Conservation (phyloP, 108 stramenopile genomes). For the Cyclostephanos tholiformis region DNA sequence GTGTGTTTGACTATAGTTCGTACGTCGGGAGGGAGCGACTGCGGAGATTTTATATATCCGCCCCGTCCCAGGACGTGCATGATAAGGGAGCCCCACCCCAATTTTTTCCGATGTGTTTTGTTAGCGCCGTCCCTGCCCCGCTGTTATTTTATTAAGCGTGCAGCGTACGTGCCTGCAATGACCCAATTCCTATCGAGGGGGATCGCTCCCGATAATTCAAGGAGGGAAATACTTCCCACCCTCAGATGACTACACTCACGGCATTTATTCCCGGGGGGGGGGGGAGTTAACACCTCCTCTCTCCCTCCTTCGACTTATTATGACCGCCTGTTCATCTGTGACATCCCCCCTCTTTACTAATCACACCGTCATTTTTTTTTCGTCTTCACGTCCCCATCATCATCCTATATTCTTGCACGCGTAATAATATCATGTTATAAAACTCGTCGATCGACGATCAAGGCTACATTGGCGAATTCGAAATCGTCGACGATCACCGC, state of each 20-base stretch:
- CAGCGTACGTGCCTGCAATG: constrained; percentile 23
- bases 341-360: constrained; percentile 27
- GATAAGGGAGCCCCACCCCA: neutral
- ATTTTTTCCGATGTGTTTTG: neutral
- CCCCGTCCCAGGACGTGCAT: neutral
- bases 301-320: constrained; percentile 22
- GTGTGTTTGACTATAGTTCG: too few species aligned
- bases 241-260: constrained; percentile 32
- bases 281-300: neutral
- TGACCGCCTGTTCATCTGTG: constrained; percentile 61
- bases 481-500: constrained; percentile 99
- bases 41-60: neutral
- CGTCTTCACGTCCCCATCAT: constrained; percentile 1
- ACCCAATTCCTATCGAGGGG: constrained; percentile 15
- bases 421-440: neutral
- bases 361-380: neutral
- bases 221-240: constrained; percentile 1
- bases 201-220: constrained; percentile 9
- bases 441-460: constrained; percentile 7
- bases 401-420: too few species aligned
- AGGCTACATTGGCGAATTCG: constrained; percentile 99
- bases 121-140: neutral
- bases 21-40: too few species aligned
- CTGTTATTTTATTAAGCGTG: too few species aligned
- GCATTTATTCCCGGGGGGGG: constrained; percentile 14